phyloP scores from a whole-genome alignment of 345 rosid genomes.

The Trapa bicornis region DNA sequence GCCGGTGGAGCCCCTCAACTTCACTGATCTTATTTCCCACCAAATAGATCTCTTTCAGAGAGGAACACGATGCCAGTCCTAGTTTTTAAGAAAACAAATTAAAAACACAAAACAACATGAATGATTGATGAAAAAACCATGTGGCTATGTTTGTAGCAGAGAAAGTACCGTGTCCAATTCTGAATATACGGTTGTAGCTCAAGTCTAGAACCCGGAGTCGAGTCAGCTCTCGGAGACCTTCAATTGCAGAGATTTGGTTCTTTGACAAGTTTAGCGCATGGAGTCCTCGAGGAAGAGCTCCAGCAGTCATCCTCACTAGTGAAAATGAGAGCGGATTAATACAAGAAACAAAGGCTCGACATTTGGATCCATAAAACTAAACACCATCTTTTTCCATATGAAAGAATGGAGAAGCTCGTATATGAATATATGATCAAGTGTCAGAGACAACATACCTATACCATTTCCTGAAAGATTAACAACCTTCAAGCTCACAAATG shows the following conservation, averaged over 20 bases:
- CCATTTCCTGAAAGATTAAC: slow-evolving; percentile 85
- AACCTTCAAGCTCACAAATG: slow-evolving; percentile 60
- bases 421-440: no score
- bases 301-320: slow-evolving; percentile 69
- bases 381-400: neutral
- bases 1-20: slow-evolving; percentile 94
- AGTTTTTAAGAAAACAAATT: neutral
- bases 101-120: no score
- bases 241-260: slow-evolving; percentile 71
- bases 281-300: slow-evolving; percentile 91
- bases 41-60: slow-evolving; percentile 85
- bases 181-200: slow-evolving; percentile 77
- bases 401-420: no score
- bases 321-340: neutral
- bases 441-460: slow-evolving; percentile 39
- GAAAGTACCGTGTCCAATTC: slow-evolving; percentile 85
- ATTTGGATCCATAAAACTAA: neutral
- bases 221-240: slow-evolving; percentile 85
- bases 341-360: neutral
- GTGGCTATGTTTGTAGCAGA: neutral
- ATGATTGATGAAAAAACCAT: neutral
- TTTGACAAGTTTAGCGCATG: slow-evolving; percentile 66
- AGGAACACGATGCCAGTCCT: slow-evolving; percentile 93
- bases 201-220: slow-evolving; percentile 83
- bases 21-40: slow-evolving; percentile 90